Evolutionary conservation across 768 basidiomycete species (phyloP), one percentile per base, ranked within the genome.

Genomic region (Boletus speciosus): DNA sequence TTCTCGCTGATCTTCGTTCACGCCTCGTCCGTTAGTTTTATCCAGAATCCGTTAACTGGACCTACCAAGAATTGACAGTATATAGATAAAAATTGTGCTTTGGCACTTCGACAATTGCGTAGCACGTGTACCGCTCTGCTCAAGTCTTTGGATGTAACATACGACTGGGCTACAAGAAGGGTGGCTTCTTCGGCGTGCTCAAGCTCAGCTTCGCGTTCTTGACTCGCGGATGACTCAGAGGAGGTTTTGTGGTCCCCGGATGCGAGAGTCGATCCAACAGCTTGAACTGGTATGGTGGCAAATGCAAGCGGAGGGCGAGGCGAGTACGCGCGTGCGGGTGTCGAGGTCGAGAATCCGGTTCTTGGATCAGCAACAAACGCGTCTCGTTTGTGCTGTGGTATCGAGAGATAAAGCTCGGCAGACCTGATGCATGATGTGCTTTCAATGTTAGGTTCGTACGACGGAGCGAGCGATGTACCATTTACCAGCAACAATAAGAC

Each of bases 31-130:
- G 19, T 56, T n/a, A 51, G 51, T 50, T 37, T 41, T 51, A 49
- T 56, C 15, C 41, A 52, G 46, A 48, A 31, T 27, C 16, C 35
- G 32, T 35, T 15, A 25, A 4, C 19, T 35, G 19, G 23, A 78
- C 87, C 77, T 68, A 97, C 97, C 69, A 99, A 76, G 68, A 87
- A 98, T 58, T 81, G 82, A 61, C 89, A 81, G 68, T 99, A 98
- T 19, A 85, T 68, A 43, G 80, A 78, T 57, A 98, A 61, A 70
- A 97, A 99, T 25, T 74, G 77, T 8, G 86, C 86, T 66, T 88
- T 88, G 25, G 82, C 69, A 60, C 90, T 88, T 61, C 69, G 80
- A 62, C 89, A 90, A 8, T 76, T 74, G 48, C 75, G 76, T 46
- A 98, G 70, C 52, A 83, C 71, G 61, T 85, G 81, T 6, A 81